Percentiles rank a stretch among this genome's conserved stretches.
phyloP scores from a whole-genome alignment of 495 filamentous ascomycete genomes.

The Neurospora sp. region DNA sequence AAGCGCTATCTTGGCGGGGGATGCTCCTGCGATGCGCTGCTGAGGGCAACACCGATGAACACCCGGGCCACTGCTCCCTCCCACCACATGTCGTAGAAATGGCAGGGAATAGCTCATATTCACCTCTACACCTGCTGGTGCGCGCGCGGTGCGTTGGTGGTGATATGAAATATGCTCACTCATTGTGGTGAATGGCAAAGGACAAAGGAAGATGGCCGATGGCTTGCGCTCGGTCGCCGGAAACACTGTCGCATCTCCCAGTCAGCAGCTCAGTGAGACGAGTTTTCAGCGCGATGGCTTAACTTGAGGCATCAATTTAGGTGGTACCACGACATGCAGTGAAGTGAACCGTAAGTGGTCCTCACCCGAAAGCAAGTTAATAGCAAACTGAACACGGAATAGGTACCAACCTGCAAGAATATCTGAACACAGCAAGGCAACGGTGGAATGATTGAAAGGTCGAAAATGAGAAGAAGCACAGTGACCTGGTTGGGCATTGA shows the following conservation, averaged over 20 bases:
- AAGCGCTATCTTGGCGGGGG: not conserved
- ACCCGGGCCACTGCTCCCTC: not conserved
- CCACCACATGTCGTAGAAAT: not conserved
- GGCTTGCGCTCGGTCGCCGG: not conserved
- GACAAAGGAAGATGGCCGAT: not conserved
- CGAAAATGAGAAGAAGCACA: not conserved
- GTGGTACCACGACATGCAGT: not conserved
- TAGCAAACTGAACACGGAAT: not conserved
- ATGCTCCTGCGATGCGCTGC: not conserved
- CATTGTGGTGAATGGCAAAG: not conserved
- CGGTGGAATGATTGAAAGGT: not conserved
- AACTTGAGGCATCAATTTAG: not conserved
- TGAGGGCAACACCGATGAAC: not conserved
- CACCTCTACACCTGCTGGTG: not conserved
- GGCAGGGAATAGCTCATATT: not conserved
- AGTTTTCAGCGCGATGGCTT: not conserved
- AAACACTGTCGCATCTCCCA: not conserved
- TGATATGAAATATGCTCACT: not conserved
- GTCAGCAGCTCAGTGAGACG: not conserved
- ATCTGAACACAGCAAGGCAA: not conserved
- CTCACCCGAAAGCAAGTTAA: not conserved
- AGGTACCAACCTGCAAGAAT: not conserved
- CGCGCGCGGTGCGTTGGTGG: not conserved
- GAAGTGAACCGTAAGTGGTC: not conserved
- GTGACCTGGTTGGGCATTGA: not conserved